These are phyloP conservation scores for Aspergillus ostianus DNA, from an alignment of 495 filamentous ascomycete genomes.

Conservation along the genomic window DNA sequence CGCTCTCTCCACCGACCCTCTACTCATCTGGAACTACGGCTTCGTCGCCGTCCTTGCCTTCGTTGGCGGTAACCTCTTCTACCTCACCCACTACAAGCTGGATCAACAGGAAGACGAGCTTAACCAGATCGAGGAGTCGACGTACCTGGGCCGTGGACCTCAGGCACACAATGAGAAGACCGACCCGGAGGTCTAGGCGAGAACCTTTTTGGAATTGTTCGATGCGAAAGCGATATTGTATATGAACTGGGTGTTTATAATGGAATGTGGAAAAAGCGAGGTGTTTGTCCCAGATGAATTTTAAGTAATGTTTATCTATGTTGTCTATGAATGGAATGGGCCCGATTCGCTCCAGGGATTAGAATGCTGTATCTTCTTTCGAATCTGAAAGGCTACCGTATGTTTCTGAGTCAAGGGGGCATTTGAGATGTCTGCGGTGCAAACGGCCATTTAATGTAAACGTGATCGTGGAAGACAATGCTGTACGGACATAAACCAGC, in stretches of 20 bases:
- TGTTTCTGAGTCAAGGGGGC: too few species aligned
- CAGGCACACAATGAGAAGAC: constrained; percentile 4
- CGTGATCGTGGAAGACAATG: too few species aligned
- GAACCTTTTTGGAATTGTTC: neutral
- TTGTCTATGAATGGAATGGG: neutral
- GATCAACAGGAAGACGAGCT: constrained; percentile 65
- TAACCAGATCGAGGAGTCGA: constrained; percentile 44
- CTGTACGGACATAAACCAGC: too few species aligned
- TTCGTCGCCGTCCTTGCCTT: constrained; percentile 59
- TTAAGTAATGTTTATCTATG: neutral
- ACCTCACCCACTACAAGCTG: constrained; percentile 51
- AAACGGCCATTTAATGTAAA: too few species aligned
- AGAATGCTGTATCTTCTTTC: too few species aligned
- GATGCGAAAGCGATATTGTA: neutral
- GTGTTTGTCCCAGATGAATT: neutral
- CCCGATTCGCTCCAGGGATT: neutral
- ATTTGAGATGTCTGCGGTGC: too few species aligned
- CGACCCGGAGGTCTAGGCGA: constrained; percentile 6
- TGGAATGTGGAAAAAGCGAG: neutral
- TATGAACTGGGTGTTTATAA: neutral
- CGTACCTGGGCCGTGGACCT: constrained; percentile 16
- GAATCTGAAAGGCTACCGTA: too few species aligned
- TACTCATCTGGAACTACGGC: constrained; percentile 66
- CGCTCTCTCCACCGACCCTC: constrained; percentile 59
- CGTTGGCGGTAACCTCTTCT: constrained; percentile 58